Percentiles rank a stretch among this genome's conserved stretches.
These are phyloP conservation scores for Solanum sejunctum DNA, from an alignment of 257 asterid genomes.

Conservation along the genomic window DNA sequence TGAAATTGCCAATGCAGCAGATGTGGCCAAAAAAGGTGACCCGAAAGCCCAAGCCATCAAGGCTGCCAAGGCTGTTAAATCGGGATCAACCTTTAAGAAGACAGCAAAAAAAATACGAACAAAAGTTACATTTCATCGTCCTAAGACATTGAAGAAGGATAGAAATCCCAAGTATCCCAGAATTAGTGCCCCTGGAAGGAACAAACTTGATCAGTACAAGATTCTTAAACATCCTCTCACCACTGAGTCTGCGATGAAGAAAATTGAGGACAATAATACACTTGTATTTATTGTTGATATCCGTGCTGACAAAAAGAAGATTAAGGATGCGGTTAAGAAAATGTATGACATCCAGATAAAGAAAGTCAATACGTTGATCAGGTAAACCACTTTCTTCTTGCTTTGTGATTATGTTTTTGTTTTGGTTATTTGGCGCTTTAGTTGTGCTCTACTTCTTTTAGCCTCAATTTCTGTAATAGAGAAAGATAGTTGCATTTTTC, in stretches of 20 bases:
- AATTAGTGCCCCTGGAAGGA: slow-evolving; percentile 37
- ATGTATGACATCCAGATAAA: slow-evolving; percentile 41
- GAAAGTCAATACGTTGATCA: slow-evolving; percentile 43
- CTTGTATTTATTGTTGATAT: slow-evolving; percentile 40
- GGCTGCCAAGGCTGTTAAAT: slow-evolving; percentile 38
- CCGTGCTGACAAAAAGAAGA: slow-evolving; percentile 41
- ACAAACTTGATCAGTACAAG: slow-evolving; percentile 37
- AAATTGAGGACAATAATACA: slow-evolving; percentile 43
- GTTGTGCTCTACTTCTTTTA: neutral
- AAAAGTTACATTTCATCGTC: slow-evolving; percentile 34
- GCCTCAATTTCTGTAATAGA: neutral
- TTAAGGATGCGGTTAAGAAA: slow-evolving; percentile 41
- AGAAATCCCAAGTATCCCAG: slow-evolving; percentile 45
- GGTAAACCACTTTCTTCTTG: slow-evolving; percentile 13
- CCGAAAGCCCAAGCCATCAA: slow-evolving; percentile 43
- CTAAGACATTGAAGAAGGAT: slow-evolving; percentile 38
- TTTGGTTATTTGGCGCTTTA: neutral
- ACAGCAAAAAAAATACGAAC: slow-evolving; percentile 29
- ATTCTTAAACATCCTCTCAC: slow-evolving; percentile 34
- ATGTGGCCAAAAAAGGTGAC: slow-evolving; percentile 24
- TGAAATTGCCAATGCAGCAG: slow-evolving; percentile 6
- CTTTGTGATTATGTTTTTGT: neutral
- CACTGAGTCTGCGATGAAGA: slow-evolving; percentile 48
- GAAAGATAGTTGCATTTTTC: neutral
- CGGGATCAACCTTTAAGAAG: slow-evolving; percentile 33